Evolutionary conservation across 140 eudicot species (phyloP), one percentile per base, ranked within the genome.

Genomic region (Flaveria floridana): DNA sequence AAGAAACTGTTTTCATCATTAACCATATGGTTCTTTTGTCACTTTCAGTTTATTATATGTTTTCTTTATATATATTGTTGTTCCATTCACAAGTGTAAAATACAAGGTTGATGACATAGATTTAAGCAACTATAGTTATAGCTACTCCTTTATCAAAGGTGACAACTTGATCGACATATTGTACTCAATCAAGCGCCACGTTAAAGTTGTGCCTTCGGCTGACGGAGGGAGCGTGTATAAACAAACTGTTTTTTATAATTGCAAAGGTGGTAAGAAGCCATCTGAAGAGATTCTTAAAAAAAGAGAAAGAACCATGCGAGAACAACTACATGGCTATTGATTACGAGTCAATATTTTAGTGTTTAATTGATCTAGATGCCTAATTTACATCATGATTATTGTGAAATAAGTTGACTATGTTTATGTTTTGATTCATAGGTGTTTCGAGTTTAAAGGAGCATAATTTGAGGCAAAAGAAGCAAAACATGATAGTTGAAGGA

Each of bases 51-150:
- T 2, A 13, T 7, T 4, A 1, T 25, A 11, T 15, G 15, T 74
- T n/a, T 44, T 20, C 10, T 26, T 12, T 26, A 30, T 0, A 30
- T 37, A 0, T 11, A 65, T 23, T 23, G 67, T 26, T 12, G 80
- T 76, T 7, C 75, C 75, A n/a, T 76, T 68, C 23, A 67, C 51
- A 56, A 56, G 41, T 25, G 46, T 11, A 50, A 76, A 76, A 15
- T 28, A 55, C 30, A 76, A 76, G 70, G 75, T 76, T 39, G 81
- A 67, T 68, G 37, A 50, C 6, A 0, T 55, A 10, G 70, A 76
- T 13, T 15, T 11, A 65, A 56, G 39, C 69, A 76, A 26, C 75
- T 26, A 41, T 56, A 42, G 66, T 20, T 66, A 20, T 39, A 41
- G 20, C 9, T 20, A 41, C 48, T 34, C 74, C 0, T 52, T 76